Base-by-base conservation (phyloP, 257 asterid genomes). In the Anisodus acutangulus region DNA sequence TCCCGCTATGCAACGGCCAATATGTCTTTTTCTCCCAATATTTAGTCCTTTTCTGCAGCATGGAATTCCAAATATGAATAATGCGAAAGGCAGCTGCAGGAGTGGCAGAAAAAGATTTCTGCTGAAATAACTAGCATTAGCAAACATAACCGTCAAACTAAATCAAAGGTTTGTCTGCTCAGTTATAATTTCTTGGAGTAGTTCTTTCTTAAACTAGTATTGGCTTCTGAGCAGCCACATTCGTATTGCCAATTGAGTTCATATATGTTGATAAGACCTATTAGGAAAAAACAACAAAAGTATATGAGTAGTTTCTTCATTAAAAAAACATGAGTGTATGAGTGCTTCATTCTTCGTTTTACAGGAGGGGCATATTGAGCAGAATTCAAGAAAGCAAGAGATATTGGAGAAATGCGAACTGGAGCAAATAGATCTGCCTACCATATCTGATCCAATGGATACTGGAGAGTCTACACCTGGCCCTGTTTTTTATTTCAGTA, bases 351-450 rank as follows among this genome's bases (percentile, higher is more conserved):
- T 26, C 68, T 51, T 79, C 26, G 53, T 78, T 82, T 85, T 82
- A 80, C 97, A 97, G 99, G 97, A 95, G 85, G 90, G 93, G 84
- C 92, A 91, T 81, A 91, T 97, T 69, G 98, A 95, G 86, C 98
- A 95, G 88, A 93, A 86, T 86, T 86, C 88, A 76, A 93, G 83
- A 83, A 95, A 91, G 86, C 95, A 93, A 86, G 98, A 95, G 89
- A 95, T 97, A 90, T 72, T 93, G 89, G 98, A 93, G 86, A 93
- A 92, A 84, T 97, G 99, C 83, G 98, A 97, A 89, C 83, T 95
- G 82, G 99, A 95, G 87, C 91, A 88, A 49, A 93, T 97, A 80
- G 90, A 86, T 79, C 83, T 97, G 89, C 99, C 99, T 43, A 89
- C 88, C 62, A 87, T 91, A 84, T 86, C 88, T 68, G 99, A 97